Conservation (phyloP, 2,329 filamentous ascomycete species). For the Clarireedia sp. region DNA sequence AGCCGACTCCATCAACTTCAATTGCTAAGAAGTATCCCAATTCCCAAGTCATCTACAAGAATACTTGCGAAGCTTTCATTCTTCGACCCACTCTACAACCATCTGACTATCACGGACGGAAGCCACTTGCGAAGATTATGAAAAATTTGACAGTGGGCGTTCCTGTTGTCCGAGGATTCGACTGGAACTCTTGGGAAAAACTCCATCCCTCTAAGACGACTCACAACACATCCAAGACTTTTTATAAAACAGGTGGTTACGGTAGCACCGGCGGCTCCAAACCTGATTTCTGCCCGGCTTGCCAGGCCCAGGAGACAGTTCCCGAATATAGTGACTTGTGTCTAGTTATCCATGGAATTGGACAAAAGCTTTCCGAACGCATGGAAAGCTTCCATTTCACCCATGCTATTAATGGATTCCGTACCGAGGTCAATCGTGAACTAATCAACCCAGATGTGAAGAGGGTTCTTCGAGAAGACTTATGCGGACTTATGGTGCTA, state of each 20-base stretch:
- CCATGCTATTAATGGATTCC: conserved; percentile 86
- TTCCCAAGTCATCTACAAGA: conserved; percentile 81
- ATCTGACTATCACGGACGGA: conserved; percentile 75
- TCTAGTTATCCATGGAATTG: conserved; percentile 89
- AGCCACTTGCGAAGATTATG: conserved; percentile 69
- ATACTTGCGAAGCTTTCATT: conserved; percentile 69
- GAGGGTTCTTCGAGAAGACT: conserved; percentile 63
- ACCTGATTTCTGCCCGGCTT: conserved; percentile 42
- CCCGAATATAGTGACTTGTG: conserved; percentile 79
- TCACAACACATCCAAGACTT: conserved; percentile 27
- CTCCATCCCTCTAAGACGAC: conserved; percentile 42
- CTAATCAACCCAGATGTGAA: conserved; percentile 67
- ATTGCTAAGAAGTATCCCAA: conserved; percentile 54
- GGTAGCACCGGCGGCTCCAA: conserved; percentile 14
- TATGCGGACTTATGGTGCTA: conserved; percentile 87
- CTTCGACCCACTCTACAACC: conserved; percentile 79
- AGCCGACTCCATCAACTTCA: conserved; percentile 12
- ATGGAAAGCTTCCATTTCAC: conserved; percentile 98
- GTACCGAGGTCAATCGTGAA: conserved; percentile 79
- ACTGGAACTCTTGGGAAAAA: conserved; percentile 67
- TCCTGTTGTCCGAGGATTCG: conserved; percentile 82
- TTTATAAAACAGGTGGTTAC: conserved; percentile 17
- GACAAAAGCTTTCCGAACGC: conserved; percentile 88
- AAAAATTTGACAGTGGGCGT: conserved; percentile 78
- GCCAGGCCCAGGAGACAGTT: conserved; percentile 53